Percentiles rank a stretch among this genome's conserved stretches.
phyloP scores from a whole-genome alignment of 108 stramenopile species.

The Cyclotella distinguenda region DNA sequence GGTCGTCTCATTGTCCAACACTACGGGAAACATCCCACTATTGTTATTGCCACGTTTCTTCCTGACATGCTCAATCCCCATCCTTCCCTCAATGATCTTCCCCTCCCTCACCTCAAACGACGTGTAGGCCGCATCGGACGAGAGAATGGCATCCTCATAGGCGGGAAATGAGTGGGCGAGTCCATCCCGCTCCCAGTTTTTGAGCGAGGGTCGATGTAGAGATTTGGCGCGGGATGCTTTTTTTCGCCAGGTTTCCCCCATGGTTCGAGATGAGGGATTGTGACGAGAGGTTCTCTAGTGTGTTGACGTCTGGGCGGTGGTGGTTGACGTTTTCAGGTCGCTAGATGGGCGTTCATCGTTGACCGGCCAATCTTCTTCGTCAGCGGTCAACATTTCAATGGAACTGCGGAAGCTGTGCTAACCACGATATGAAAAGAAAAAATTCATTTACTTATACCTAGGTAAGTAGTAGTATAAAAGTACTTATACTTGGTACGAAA shows the following conservation, averaged over 20 bases:
- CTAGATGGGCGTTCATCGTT: no score
- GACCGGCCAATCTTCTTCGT: no score
- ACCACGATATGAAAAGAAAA: no score
- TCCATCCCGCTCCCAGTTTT: slow-evolving; percentile 77
- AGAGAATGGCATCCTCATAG: slow-evolving; percentile 42
- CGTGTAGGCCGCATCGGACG: slow-evolving; percentile 15
- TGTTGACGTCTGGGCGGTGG: neutral
- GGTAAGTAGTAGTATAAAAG: no score
- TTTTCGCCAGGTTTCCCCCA: slow-evolving; percentile 50
- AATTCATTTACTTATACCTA: no score
- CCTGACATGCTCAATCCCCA: neutral
- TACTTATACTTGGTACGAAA: no score
- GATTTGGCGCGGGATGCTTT: slow-evolving; percentile 52
- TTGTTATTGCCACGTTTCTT: no score
- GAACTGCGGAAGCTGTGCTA: no score
- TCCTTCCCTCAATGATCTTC: neutral
- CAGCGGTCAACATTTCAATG: no score
- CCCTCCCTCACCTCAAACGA: slow-evolving; percentile 13
- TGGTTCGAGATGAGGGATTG: neutral
- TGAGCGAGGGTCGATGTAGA: slow-evolving; percentile 73
- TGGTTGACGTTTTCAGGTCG: no score
- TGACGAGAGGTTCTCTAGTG: no score
- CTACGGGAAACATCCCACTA: slow-evolving; percentile 48
- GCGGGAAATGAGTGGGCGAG: slow-evolving; percentile 58
- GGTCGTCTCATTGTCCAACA: slow-evolving; percentile 60